phyloP scores from a whole-genome alignment of 1,284 basidiomycete species.

The Lentinula novae-zelandiae region DNA sequence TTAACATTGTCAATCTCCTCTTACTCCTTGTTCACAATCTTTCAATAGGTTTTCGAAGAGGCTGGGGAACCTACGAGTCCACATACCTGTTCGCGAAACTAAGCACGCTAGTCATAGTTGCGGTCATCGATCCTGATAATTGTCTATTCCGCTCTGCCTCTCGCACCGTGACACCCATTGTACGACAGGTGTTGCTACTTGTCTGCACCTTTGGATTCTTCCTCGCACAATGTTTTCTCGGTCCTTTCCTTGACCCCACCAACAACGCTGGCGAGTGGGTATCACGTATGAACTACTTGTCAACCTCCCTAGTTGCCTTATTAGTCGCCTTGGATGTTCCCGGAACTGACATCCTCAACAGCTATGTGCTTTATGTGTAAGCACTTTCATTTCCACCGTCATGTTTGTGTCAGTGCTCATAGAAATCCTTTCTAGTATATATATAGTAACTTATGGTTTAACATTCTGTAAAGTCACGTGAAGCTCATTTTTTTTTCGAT shows the following conservation, averaged over 20 bases:
- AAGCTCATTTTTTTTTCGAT: neutral
- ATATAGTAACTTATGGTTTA: constrained; percentile 64
- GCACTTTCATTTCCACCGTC: constrained; percentile 23
- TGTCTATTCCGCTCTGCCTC: constrained; percentile 65
- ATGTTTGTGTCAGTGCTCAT: neutral
- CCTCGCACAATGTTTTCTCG: constrained; percentile 53
- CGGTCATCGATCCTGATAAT: constrained; percentile 67
- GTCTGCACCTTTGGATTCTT: constrained; percentile 60
- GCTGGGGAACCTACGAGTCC: constrained; percentile 65
- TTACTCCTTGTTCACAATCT: neutral
- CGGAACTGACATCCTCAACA: constrained; percentile 49
- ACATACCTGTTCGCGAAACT: constrained; percentile 69
- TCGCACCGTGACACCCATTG: constrained; percentile 47
- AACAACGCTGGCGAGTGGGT: constrained; percentile 78
- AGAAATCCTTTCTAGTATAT: constrained; percentile 41
- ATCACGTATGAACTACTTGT: constrained; percentile 66
- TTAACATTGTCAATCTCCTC: constrained; percentile 26
- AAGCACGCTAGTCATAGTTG: constrained; percentile 61
- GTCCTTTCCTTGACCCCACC: constrained; percentile 69
- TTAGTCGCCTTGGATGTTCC: constrained; percentile 53
- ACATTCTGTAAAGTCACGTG: constrained; percentile 47
- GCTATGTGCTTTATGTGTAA: constrained; percentile 60
- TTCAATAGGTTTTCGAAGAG: constrained; percentile 58
- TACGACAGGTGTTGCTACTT: constrained; percentile 66
- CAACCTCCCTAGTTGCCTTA: constrained; percentile 61